Evolutionary conservation across 176 grass and related monocot genomes (phyloP).

Genomic region (Zea luxurians): DNA sequence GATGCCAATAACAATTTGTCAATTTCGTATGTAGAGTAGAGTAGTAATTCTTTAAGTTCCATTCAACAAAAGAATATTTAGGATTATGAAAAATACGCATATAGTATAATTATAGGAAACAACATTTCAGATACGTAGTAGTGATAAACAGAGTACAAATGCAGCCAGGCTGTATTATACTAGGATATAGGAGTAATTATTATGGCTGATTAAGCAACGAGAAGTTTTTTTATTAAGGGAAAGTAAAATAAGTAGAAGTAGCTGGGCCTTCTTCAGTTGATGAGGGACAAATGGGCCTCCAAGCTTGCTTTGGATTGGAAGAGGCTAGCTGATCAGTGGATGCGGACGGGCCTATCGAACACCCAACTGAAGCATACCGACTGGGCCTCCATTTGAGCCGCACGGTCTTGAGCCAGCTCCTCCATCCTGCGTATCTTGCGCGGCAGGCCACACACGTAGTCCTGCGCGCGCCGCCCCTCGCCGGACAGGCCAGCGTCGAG

Average conservation of each 20-base stretch:
- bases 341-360: slow-evolving; percentile 22
- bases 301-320: neutral
- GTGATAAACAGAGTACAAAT: neutral
- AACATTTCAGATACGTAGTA: neutral
- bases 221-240: neutral
- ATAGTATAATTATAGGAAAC: neutral
- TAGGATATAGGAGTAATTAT: neutral
- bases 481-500: slow-evolving; percentile 11
- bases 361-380: slow-evolving; percentile 36
- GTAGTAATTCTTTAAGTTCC: neutral
- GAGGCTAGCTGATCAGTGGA: neutral
- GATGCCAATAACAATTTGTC: neutral
- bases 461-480: slow-evolving; percentile 41
- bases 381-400: neutral
- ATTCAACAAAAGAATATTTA: neutral
- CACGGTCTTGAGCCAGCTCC: slow-evolving; percentile 15
- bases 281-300: neutral
- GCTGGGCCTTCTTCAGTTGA: neutral
- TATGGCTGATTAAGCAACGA: neutral
- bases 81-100: neutral
- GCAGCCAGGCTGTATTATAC: neutral
- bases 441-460: slow-evolving; percentile 38
- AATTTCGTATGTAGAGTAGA: neutral
- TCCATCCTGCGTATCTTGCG: slow-evolving; percentile 26
- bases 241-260: neutral